Base-by-base conservation (phyloP, 2,329 filamentous ascomycete genomes). In the Dendrostoma leiphaemia region DNA sequence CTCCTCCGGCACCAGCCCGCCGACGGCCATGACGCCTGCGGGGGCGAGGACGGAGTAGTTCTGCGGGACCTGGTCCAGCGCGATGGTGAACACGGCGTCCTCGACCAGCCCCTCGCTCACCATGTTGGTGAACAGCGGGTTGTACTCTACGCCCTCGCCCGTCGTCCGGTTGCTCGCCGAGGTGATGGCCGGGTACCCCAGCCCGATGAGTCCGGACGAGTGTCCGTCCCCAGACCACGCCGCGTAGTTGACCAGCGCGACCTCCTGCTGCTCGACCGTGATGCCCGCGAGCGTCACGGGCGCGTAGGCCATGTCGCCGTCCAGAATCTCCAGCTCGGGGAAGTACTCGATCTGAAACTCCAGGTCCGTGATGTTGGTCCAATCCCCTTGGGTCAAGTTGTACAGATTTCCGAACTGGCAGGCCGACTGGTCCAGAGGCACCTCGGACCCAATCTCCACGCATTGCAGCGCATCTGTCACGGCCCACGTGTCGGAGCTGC, bases 401-500 rank as follows among this genome's bases (percentile, higher is more conserved):
- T 58, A 60, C 10, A 60, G 31, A 13, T 45, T 31, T 6, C 61
- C 61, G n/a, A 62, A 62, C 4, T 46, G 49, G 51, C 61, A 62
- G 10, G 50, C 52, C 2, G 54, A 34, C 40, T 60, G 58, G 12
- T 38, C 5, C 7, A 54, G 47, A 2, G 57, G 57, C 23, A 44
- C 49, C 21, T 48, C 24, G 26, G 50, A 54, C 37, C 45, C 21
- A 17, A 57, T 52, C 44, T 74, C 71, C 37, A 71, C 62, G 58
- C 78, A 81, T 40, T 64, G 61, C 58, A 79, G 79, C 24, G 70
- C 68, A 1, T 61, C 63, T 6, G 67, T 65, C 23, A 71, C 71
- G 2, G 73, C 70, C 78, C 78, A 81, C 0, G 78, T 81, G 55
- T 82, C 79, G 17, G 77, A 73, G 60, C 76, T 79, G 21, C 75